A percentile compares a stretch with the other conserved stretches of the same genome.
These are phyloP conservation scores for Ilyonectria sp. DNA, from an alignment of 2,329 filamentous ascomycete species.

Conservation along the genomic window DNA sequence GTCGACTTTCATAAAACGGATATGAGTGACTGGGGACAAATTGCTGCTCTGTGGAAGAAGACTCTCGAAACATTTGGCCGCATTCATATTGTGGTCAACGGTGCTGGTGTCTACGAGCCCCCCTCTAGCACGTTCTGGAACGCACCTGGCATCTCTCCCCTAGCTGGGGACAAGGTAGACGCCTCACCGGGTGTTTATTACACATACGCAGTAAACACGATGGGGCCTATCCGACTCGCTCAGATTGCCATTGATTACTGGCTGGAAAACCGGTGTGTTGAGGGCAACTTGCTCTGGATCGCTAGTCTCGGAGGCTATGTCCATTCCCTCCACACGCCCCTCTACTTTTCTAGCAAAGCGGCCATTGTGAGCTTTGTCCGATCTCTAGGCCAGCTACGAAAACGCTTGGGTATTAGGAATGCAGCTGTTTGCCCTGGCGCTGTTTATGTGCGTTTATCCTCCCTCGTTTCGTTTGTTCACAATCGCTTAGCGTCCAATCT, in stretches of 20 bases:
- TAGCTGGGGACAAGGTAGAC: conserved; percentile 4
- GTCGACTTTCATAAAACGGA: conserved; percentile 46
- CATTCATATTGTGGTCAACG: conserved; percentile 74
- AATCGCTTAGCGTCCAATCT: neutral
- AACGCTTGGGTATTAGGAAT: neutral
- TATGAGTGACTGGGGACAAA: conserved; percentile 46
- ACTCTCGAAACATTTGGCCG: conserved; percentile 65
- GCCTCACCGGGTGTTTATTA: conserved; percentile 8
- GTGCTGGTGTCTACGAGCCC: conserved; percentile 67
- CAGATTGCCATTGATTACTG: conserved; percentile 17
- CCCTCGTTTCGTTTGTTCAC: neutral
- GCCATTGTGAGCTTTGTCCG: conserved; percentile 2
- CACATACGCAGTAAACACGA: neutral
- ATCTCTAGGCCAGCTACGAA: neutral
- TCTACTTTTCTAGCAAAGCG: neutral
- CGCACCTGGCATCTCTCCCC: conserved; percentile 30
- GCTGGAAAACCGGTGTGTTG: conserved; percentile 1
- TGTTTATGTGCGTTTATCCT: neutral
- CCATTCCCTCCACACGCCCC: neutral
- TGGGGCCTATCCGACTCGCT: conserved; percentile 9
- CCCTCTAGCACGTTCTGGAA: conserved; percentile 48
- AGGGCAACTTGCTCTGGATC: neutral
- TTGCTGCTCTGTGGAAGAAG: conserved; percentile 42
- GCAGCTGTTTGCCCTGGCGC: neutral
- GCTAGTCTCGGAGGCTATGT: conserved; percentile 1